phyloP scores from a whole-genome alignment of 352 stramenopile species.

The Globisporangium nagaii region DNA sequence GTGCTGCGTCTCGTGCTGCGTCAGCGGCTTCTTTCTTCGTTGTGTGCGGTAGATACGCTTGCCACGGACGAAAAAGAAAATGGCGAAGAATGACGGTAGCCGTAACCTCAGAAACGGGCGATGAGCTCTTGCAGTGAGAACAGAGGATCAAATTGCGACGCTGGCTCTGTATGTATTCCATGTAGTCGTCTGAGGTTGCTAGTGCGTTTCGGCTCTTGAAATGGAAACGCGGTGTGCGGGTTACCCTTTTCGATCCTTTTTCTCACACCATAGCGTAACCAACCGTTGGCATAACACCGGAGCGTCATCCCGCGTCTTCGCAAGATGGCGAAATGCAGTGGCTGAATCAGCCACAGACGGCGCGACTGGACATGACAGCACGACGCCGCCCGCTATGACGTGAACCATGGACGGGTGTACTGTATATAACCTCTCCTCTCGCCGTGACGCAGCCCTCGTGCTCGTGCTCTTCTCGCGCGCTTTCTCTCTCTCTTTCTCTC shows the following conservation, averaged over 20 bases:
- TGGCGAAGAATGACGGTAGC: no score
- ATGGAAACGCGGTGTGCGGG: no score
- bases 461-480: no score
- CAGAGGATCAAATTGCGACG: no score
- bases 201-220: not conserved
- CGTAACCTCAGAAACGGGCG: no score
- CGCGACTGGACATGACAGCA: not conserved
- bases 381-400: not conserved
- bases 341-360: not conserved
- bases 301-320: slow-evolving; percentile 4
- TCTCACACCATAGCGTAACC: not conserved
- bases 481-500: not conserved
- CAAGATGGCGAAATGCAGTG: no score
- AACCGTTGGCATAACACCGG: slow-evolving; percentile 2
- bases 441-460: no score
- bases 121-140: no score
- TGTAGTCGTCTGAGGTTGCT: not conserved
- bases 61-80: not conserved
- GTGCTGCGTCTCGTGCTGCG: not conserved
- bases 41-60: not conserved
- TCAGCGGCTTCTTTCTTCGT: not conserved
- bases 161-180: not conserved
- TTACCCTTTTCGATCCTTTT: no score
- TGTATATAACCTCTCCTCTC: no score
- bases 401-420: no score